Evolutionary conservation across 2,329 filamentous ascomycete genomes (phyloP).

Genomic region (Aspergillus fumigatus): DNA sequence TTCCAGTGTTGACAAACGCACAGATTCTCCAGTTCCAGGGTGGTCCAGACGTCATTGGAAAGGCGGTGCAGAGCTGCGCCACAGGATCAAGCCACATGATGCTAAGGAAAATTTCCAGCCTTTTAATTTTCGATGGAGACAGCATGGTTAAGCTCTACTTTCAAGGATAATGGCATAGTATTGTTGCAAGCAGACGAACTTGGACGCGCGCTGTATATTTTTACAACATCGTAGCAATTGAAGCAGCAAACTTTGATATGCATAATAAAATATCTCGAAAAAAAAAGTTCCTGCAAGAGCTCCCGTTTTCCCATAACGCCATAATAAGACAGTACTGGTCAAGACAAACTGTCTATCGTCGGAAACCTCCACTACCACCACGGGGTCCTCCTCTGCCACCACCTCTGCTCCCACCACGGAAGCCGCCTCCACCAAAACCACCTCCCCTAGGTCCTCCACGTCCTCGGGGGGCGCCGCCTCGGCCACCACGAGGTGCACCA

Average conservation of each 20-base stretch:
- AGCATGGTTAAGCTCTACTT: background rate
- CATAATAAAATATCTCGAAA: constrained; percentile 31
- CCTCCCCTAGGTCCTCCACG: constrained; percentile 47
- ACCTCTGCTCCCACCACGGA: constrained; percentile 42
- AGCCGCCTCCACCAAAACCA: constrained; percentile 34
- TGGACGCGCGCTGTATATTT: constrained; percentile 22
- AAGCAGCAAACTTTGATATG: constrained; percentile 31
- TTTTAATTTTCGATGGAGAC: background rate
- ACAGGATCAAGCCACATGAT: constrained; percentile 23
- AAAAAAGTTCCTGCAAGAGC: constrained; percentile 35
- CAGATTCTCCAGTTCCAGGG: constrained; percentile 21
- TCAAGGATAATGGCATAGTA: background rate
- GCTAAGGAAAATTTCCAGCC: background rate
- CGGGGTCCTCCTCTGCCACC: constrained; percentile 26
- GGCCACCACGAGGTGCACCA: constrained; percentile 39
- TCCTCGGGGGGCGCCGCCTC: constrained; percentile 52
- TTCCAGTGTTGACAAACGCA: constrained; percentile 30
- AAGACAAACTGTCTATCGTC: constrained; percentile 21
- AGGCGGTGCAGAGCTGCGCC: constrained; percentile 25
- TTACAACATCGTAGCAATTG: constrained; percentile 26
- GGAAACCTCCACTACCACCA: constrained; percentile 19
- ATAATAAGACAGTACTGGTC: constrained; percentile 35
- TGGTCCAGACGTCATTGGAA: constrained; percentile 33
- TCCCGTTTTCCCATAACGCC: constrained; percentile 42
- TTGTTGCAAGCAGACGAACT: background rate